A percentile compares a stretch with the other conserved stretches of the same genome.
phyloP scores from a whole-genome alignment of 176 grass and related monocot species.

The Aegilops bicornis region DNA sequence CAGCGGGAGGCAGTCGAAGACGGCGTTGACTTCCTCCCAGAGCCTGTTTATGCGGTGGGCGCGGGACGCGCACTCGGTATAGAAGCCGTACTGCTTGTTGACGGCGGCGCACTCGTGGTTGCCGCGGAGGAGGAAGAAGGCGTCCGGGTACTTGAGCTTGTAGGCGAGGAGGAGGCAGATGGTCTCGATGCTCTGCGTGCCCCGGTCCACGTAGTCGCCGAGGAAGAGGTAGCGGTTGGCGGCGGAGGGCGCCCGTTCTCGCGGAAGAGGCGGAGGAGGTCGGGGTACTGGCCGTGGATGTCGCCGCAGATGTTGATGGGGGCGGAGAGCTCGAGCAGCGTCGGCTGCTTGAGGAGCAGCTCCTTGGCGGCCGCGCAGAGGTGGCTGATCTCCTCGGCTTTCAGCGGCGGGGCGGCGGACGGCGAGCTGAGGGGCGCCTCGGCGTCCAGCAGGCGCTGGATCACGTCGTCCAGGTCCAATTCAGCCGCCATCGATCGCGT shows the following conservation, averaged over 20 bases:
- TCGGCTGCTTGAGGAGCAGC: background rate
- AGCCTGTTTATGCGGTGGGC: too few species aligned
- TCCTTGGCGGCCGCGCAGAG: background rate
- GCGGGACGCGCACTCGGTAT: background rate
- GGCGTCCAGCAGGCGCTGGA: background rate
- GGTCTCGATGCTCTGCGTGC: background rate
- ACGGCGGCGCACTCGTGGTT: background rate
- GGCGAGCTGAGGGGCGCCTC: background rate
- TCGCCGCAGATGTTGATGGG: background rate
- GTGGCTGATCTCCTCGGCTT: background rate
- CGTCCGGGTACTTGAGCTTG: background rate
- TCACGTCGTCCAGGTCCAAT: background rate
- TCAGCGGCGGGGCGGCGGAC: background rate
- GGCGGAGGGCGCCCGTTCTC: background rate
- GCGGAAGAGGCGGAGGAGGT: background rate
- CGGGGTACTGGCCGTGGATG: background rate
- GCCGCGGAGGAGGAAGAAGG: background rate
- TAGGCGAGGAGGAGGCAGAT: background rate
- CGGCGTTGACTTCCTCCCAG: background rate
- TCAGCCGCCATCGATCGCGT: background rate
- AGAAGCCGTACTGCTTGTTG: background rate
- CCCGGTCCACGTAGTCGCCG: background rate
- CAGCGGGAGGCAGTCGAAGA: background rate
- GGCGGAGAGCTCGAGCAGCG: background rate
- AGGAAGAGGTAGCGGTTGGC: background rate